Evolutionary conservation across 768 basidiomycete species (phyloP), one percentile per base, ranked within the genome.

Genomic region (Pleurotus giganteus): DNA sequence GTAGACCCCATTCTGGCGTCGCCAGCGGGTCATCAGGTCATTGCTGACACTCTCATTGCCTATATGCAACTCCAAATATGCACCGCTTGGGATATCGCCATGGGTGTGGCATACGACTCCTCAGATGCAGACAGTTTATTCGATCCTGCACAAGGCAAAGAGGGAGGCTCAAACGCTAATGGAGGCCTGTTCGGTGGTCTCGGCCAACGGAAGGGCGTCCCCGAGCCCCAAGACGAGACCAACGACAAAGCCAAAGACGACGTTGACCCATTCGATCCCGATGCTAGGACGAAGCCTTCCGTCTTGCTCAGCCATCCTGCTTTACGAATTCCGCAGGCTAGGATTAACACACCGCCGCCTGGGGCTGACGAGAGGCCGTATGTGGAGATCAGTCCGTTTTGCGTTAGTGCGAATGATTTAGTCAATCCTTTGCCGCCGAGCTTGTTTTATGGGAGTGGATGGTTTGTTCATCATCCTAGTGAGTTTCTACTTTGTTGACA

Each of bases 361-460:
- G 31, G 31, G 13, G 71, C 70, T 55, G 71, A 67, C 1, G 60
- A 67, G 11, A 69, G 73, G 1, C 76, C 82, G 3, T 96, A 89
- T 68, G 83, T 90, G 66, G 97, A 98, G 69, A 83, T 96, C 47
- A 79, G 84, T 34, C 97, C 96, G 5, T 94, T 80, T 74, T 98
- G 97, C 69, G 94, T 92, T 0, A 88, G 87, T 19, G 97, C 97
- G n/a, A 96, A 98, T 70, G 95, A 99, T 68, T 78, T 98, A 49
- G 92, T 99, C 70, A 98, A 98, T 72, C 97, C 97, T 1, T 79
- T 98, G 0, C 96, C 96, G n/a, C 84, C 88, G 0, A 91, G 91
- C 27, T 72, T 98, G 61, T 98, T 98, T 74, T 90, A 88, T 58
- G 97, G 94, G 27, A 87, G 88, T 0, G 97, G 97, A 4, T 99